These are phyloP conservation scores for Pestalotiopsis sp. DNA, from an alignment of 2,329 filamentous ascomycete genomes.

Conservation along the genomic window DNA sequence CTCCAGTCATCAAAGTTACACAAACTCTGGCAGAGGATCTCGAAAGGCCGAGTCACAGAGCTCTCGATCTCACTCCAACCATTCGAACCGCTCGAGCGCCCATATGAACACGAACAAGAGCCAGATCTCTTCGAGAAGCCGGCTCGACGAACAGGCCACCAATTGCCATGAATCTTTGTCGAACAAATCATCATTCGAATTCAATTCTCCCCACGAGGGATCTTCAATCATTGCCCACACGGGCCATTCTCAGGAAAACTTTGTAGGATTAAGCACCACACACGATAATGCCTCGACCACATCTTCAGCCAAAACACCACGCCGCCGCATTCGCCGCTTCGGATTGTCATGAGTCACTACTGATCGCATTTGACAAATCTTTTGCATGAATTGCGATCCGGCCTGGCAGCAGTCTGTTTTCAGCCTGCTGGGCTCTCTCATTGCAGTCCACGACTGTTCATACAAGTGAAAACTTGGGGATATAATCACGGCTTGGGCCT, in stretches of 20 bases:
- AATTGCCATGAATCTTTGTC: slow-evolving; percentile 14
- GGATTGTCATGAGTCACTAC: neutral
- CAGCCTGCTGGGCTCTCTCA: neutral
- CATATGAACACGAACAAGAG: neutral
- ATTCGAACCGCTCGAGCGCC: slow-evolving; percentile 4
- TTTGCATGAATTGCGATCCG: neutral
- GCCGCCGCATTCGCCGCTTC: slow-evolving; percentile 18
- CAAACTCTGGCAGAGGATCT: neutral
- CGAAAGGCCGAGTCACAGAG: neutral
- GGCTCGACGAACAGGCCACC: neutral
- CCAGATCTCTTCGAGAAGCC: neutral
- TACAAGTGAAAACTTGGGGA: neutral
- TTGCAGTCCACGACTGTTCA: neutral
- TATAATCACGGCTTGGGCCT: neutral
- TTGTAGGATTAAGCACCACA: slow-evolving; percentile 10
- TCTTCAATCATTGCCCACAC: slow-evolving; percentile 32
- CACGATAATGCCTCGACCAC: neutral
- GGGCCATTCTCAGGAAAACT: slow-evolving; percentile 29
- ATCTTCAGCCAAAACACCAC: slow-evolving; percentile 11
- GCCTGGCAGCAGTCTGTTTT: neutral
- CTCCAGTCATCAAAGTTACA: slow-evolving; percentile 20
- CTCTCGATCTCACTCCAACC: neutral
- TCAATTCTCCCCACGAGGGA: slow-evolving; percentile 13
- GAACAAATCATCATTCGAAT: slow-evolving; percentile 16
- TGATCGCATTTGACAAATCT: neutral